Base-by-base conservation (phyloP, 2,329 filamentous ascomycete genomes). In the Aspergillus aculeatinus region DNA sequence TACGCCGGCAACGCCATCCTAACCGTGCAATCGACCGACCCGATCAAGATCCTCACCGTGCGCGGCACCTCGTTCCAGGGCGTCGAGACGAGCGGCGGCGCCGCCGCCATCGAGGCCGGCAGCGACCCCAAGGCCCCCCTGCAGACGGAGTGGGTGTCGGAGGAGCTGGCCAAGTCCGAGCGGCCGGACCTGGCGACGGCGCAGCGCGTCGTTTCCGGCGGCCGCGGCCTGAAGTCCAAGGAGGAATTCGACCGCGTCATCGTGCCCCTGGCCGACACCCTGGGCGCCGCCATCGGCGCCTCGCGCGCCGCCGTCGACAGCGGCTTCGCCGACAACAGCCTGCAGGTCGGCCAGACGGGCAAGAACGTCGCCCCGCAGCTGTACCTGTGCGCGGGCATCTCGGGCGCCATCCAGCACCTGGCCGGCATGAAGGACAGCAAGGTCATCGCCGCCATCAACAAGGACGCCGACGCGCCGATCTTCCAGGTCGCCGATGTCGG, bases 341-440 rank as follows among this genome's bases (percentile, higher is more conserved):
- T 99, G 68, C 95, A 99, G 80, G 94, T 99, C 66, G 95, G 95
- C 50, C 95, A 99, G 83, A 99, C 95, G 14, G 95, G 95, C 72
- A 99, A 99, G 85, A 96, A 98, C 63, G 94, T 99, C 57, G 95
- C 95, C 51, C 95, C 95, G 61, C 89, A 99, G 77, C 82, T 99
- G 62, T 99, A 99, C 76, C 84, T 99, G 68, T 96, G 92, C 57
- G 93, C 94, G 12, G 95, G 95, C 72, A 98, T 99, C 69, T 96
- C 92, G 9, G 95, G 95, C 57, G 95, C 95, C 23, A 99, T 99
- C 69, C 95, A 99, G 80, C 95, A 99, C 82, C 79, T 99, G 79
- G 95, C 95, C 33, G 95, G 95, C 74, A 99, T 99, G 95, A 99
- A 99, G 85, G 95, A 99, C 75, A 97, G 92, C 82, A 99, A 99